Base-by-base conservation (phyloP, 768 basidiomycete genomes). In the Rhodotorula diobovata region DNA sequence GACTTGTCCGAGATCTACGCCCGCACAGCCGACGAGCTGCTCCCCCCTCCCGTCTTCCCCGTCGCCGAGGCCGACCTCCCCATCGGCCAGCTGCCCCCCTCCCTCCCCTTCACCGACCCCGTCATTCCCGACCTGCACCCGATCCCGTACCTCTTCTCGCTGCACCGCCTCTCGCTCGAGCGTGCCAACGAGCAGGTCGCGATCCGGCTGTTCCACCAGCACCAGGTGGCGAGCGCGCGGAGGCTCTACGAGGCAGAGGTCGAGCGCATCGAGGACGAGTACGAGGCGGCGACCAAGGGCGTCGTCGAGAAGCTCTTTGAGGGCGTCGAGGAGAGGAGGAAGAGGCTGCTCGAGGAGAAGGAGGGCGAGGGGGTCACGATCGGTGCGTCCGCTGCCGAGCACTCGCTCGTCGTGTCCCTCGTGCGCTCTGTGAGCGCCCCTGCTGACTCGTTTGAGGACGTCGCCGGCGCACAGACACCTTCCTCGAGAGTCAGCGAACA, bases 311-410 rank as follows among this genome's bases (percentile, higher is more conserved):
- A 80, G 46, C 65, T 83, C 35, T 59, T 83, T 34, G 81, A 80
- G 30, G 77, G 79, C 9, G 77, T 82, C 34, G 83, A 83, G 70
- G 83, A 83, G 68, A 61, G 81, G 32, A 70, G 81, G 61, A 74
- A 79, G 67, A 80, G 80, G 56, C 67, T 82, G n/a, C 75, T 79
- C 61, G 83, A 83, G 63, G 83, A 83, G 67, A 82, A 82, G 70
- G 83, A 83, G 58, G 79, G 80, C 30, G 81, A 80, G 25, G 82
- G 82, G 54, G 76, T 81, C 20, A 79, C 81, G 7, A 73, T 81
- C 21, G 82, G 81, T 82, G 63, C 71, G 81, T 79, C 18, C 25
- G 48, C 46, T n/a, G n/a, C n/a, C n/a, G n/a, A n/a, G n/a, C 30
- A 28, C 37, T 53, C 39, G 37, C 15, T 32, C 30, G n/a, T 16